These are phyloP conservation scores for Bolboschoenus planiculmis DNA, from an alignment of 176 grass and related monocot genomes.

Conservation along the genomic window DNA sequence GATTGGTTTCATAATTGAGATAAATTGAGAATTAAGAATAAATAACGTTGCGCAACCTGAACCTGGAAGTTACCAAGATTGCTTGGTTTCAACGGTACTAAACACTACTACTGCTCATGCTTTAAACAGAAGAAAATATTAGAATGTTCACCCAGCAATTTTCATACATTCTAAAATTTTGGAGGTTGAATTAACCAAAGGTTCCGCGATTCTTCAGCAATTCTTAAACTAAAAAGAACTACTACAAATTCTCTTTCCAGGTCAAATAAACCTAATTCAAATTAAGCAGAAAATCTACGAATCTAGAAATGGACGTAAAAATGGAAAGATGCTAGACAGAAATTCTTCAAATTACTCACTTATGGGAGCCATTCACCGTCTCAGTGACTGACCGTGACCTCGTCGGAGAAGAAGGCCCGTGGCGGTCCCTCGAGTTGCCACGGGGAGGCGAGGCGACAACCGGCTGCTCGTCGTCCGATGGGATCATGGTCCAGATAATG, in stretches of 20 bases:
- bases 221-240: neutral
- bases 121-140: neutral
- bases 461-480: conserved; percentile 21
- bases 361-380: conserved; percentile 88
- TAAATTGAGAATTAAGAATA: neutral
- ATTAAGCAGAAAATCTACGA: neutral
- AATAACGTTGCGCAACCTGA: neutral
- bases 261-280: neutral
- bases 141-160: neutral
- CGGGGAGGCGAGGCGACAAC: conserved; percentile 42
- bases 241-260: neutral
- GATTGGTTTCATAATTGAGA: neutral
- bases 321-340: neutral
- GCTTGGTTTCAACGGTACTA: neutral
- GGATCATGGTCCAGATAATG: conserved; percentile 11
- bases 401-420: conserved; percentile 64
- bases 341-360: neutral
- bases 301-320: neutral
- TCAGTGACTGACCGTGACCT: conserved; percentile 82
- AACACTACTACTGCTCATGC: neutral
- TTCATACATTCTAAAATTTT: neutral
- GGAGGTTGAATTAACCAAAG: neutral
- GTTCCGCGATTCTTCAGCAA: neutral
- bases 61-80: neutral
- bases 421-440: conserved; percentile 25